Evolutionary conservation across 2,329 filamentous ascomycete genomes (phyloP).

Genomic region (Claviceps cyperi): DNA sequence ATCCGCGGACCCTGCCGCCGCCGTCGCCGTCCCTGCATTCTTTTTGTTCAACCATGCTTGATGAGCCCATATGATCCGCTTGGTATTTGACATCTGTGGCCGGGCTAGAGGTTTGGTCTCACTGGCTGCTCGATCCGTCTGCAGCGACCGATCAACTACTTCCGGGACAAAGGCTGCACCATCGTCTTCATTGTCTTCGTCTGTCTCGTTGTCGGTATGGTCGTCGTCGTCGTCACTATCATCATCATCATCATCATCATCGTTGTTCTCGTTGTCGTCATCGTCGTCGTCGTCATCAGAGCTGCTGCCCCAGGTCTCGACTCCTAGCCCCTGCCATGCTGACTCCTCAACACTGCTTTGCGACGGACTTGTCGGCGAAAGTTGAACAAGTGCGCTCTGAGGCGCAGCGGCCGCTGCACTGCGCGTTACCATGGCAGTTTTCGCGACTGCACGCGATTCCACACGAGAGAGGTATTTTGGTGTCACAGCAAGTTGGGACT

Average conservation of each 20-base stretch:
- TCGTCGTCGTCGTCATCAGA: background rate
- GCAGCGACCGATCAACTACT: background rate
- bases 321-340: background rate
- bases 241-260: background rate
- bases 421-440: background rate
- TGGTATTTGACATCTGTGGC: background rate
- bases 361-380: background rate
- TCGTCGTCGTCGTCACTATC: background rate
- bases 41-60: background rate
- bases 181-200: background rate
- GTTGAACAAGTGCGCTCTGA: background rate
- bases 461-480: background rate
- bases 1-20: background rate
- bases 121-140: background rate
- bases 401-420: background rate
- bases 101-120: background rate
- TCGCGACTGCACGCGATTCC: background rate
- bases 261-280: background rate
- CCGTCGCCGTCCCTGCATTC: background rate
- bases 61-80: background rate
- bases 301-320: conserved; percentile 3
- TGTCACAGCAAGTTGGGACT: no score
- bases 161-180: background rate
- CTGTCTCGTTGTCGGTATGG: background rate
- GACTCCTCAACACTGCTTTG: background rate